phyloP scores from a whole-genome alignment of 345 rosid genomes.

The Geranium brycei region DNA sequence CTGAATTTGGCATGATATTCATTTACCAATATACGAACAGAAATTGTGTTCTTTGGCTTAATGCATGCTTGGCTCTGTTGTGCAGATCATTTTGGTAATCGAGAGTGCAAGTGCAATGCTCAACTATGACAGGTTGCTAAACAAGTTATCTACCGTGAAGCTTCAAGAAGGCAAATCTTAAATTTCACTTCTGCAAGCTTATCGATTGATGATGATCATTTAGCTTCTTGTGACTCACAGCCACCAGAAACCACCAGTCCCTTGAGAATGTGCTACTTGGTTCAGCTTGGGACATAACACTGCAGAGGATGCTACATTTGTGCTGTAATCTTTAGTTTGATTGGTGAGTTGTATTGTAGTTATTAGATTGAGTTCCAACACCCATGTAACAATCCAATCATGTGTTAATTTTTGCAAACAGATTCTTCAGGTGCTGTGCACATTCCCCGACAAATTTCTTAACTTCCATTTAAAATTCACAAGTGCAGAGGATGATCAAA shows the following conservation, averaged over 20 bases:
- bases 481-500: too few species aligned
- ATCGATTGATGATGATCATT: background rate
- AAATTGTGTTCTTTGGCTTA: background rate
- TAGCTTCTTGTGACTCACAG: background rate
- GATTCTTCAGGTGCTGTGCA: too few species aligned
- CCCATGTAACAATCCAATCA: too few species aligned
- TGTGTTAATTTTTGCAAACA: too few species aligned
- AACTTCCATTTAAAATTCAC: too few species aligned
- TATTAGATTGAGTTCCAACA: background rate
- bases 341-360: background rate
- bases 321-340: background rate
- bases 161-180: conserved; percentile 22
- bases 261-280: background rate
- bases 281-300: background rate
- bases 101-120: conserved; percentile 77
- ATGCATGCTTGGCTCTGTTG: conserved; percentile 3
- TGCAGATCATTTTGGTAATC: conserved; percentile 66
- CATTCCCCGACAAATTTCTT: too few species aligned
- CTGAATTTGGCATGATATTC: too few species aligned
- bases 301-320: background rate
- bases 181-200: conserved; percentile 3
- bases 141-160: conserved; percentile 19
- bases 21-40: too few species aligned
- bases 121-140: conserved; percentile 61
- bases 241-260: background rate